phyloP scores from a whole-genome alignment of 441 rosid species.

The Pelargonium myrrhifolium region DNA sequence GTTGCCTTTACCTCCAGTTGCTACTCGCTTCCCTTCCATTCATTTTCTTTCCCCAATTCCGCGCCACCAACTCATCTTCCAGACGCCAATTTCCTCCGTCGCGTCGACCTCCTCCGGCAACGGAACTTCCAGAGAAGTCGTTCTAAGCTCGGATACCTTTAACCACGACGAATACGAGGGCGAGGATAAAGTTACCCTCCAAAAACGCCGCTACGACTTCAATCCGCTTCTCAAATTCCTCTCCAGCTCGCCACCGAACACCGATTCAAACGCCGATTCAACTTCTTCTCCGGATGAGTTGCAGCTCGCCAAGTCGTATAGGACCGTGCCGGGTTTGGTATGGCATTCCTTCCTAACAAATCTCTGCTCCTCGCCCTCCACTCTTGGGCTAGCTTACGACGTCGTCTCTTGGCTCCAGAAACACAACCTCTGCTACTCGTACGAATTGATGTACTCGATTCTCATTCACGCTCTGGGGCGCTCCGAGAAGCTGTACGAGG shows the following conservation, averaged over 20 bases:
- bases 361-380: constrained; percentile 52
- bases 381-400: constrained; percentile 58
- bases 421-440: constrained; percentile 90
- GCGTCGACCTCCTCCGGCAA: constrained; percentile 19
- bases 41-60: constrained; percentile 25
- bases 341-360: constrained; percentile 85
- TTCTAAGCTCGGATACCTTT: constrained; percentile 15
- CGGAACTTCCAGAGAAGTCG: constrained; percentile 18
- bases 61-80: constrained; percentile 24
- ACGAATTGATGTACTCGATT: constrained; percentile 84
- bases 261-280: constrained; percentile 31
- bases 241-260: constrained; percentile 5
- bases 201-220: constrained; percentile 71
- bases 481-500: constrained; percentile 92
- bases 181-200: constrained; percentile 40
- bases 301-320: constrained; percentile 68
- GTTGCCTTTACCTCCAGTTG: constrained; percentile 30
- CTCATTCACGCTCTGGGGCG: constrained; percentile 88
- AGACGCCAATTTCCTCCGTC: constrained; percentile 11
- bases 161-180: constrained; percentile 15
- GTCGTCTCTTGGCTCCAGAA: constrained; percentile 84
- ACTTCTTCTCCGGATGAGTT: constrained; percentile 59
- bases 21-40: constrained; percentile 43
- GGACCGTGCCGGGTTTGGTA: constrained; percentile 85
- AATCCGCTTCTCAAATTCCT: constrained; percentile 67